These are phyloP conservation scores for Trichoderma sp. DNA, from an alignment of 2,329 filamentous ascomycete species.

Conservation along the genomic window DNA sequence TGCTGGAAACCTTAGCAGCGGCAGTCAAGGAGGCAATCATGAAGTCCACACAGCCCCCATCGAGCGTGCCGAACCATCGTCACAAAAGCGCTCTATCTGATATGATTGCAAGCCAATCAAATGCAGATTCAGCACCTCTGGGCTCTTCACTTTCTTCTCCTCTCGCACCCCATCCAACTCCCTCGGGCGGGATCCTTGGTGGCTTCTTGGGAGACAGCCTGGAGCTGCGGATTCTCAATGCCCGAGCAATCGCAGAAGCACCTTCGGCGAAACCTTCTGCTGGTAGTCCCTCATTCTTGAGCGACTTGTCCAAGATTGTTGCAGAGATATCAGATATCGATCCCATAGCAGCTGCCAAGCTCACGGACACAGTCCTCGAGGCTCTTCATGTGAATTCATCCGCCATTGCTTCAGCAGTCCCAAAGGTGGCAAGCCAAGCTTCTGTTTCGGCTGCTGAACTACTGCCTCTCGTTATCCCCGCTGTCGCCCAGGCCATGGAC, in stretches of 20 bases:
- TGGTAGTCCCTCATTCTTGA: conserved; percentile 29
- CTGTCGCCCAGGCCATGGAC: conserved; percentile 32
- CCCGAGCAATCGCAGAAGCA: background rate
- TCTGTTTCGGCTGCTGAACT: conserved; percentile 28
- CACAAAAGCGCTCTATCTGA: conserved; percentile 19
- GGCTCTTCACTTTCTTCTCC: background rate
- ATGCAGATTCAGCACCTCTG: background rate
- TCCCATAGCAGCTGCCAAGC: conserved; percentile 30
- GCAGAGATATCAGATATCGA: conserved; percentile 31
- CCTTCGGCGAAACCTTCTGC: background rate
- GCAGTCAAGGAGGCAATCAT: conserved; percentile 29
- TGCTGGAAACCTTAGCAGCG: conserved; percentile 30
- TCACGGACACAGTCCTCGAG: conserved; percentile 33
- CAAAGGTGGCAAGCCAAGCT: conserved; percentile 29
- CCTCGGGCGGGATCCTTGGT: conserved; percentile 12
- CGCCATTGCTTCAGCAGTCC: conserved; percentile 30
- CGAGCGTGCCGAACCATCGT: background rate
- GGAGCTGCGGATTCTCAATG: background rate
- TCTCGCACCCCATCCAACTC: background rate
- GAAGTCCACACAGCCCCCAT: background rate
- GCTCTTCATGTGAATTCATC: conserved; percentile 31
- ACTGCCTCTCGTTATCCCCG: conserved; percentile 34
- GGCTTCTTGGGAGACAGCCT: conserved; percentile 9
- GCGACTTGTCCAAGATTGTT: conserved; percentile 31
- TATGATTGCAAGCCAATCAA: background rate